Percentiles rank a stretch among this genome's conserved stretches.
Evolutionary conservation across 371 early-diverging fungal species (phyloP).

Genomic region (Paraphysoderma sedebokerense): DNA sequence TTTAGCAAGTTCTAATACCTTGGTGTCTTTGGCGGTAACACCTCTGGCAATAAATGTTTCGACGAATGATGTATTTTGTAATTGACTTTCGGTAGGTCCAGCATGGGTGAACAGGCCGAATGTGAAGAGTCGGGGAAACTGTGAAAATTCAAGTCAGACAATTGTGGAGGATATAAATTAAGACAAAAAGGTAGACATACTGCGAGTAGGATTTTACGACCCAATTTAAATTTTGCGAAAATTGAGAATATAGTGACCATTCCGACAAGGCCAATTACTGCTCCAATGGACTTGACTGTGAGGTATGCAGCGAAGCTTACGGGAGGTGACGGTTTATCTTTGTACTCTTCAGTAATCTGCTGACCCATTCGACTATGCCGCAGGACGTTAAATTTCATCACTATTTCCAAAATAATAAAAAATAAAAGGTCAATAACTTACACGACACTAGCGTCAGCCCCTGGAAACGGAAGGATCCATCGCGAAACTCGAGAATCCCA

Average conservation of each 20-base stretch:
- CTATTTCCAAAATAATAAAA: too few relatives aligned
- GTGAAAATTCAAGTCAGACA: too few relatives aligned
- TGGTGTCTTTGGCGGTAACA: constrained; percentile 8
- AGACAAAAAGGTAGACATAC: too few relatives aligned
- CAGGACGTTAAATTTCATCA: too few relatives aligned
- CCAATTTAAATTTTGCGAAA: constrained; percentile 29
- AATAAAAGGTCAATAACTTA: constrained; percentile 22
- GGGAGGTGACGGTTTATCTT: constrained; percentile 19
- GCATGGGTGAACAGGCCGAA: constrained; percentile 31
- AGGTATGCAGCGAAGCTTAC: constrained; percentile 41
- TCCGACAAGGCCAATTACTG: constrained; percentile 12
- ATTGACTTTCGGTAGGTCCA: constrained; percentile 34
- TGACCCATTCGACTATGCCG: too few relatives aligned
- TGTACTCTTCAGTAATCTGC: too few relatives aligned
- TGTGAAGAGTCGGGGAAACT: constrained; percentile 34
- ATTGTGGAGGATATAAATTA: too few relatives aligned
- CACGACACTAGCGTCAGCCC: constrained; percentile 38
- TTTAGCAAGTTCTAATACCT: constrained; percentile 3
- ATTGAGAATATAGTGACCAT: constrained; percentile 27
- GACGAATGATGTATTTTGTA: constrained; percentile 33
- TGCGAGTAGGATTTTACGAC: constrained; percentile 33
- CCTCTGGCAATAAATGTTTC: constrained; percentile 30
- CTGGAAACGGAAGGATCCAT: constrained; percentile 35
- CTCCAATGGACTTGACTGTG: constrained; percentile 27
- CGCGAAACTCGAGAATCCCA: constrained; percentile 26